Evolutionary conservation across 139 green algal species (phyloP).

Genomic region (Mesotaenium endlicherianum): DNA sequence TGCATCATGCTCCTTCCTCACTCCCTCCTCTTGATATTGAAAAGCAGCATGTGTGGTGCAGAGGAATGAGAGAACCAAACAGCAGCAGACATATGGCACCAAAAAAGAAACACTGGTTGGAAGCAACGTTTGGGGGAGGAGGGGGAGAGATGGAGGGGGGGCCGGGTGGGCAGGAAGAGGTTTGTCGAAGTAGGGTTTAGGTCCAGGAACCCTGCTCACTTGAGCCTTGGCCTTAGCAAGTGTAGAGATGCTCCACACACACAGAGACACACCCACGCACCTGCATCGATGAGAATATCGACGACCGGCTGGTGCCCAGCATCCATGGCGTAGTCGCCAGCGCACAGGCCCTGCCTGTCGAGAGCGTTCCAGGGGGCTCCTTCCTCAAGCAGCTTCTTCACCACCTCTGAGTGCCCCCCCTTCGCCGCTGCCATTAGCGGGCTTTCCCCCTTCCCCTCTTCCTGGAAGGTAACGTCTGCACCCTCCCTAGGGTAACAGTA

Average conservation of each 20-base stretch:
- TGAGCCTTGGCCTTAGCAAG: too few relatives aligned
- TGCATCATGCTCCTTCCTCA: constrained; percentile 62
- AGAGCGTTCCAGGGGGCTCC: constrained; percentile 66
- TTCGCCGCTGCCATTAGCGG: constrained; percentile 41
- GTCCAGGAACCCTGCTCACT: too few relatives aligned
- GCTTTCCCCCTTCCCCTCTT: constrained; percentile 30
- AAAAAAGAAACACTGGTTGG: too few relatives aligned
- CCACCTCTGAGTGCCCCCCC: constrained; percentile 52
- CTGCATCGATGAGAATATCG: constrained; percentile 53
- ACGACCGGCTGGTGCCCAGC: constrained; percentile 46
- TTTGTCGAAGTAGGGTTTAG: too few relatives aligned
- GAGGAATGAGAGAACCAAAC: too few relatives aligned
- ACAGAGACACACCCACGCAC: too few relatives aligned
- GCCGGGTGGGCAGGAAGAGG: too few relatives aligned
- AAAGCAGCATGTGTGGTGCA: too few relatives aligned
- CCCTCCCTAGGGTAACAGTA: constrained; percentile 1
- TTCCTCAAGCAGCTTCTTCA: constrained; percentile 62
- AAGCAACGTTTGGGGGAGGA: too few relatives aligned
- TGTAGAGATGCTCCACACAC: too few relatives aligned
- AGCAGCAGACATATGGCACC: too few relatives aligned
- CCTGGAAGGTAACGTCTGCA: constrained; percentile 24
- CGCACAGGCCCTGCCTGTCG: constrained; percentile 64
- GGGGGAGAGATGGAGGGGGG: too few relatives aligned
- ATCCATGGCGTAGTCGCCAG: constrained; percentile 64
- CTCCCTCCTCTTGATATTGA: constrained; percentile 41